A percentile compares a stretch with the other conserved stretches of the same genome.
Evolutionary conservation across 179 eudicot genomes (phyloP).

Genomic region (Gypsophila paniculata): DNA sequence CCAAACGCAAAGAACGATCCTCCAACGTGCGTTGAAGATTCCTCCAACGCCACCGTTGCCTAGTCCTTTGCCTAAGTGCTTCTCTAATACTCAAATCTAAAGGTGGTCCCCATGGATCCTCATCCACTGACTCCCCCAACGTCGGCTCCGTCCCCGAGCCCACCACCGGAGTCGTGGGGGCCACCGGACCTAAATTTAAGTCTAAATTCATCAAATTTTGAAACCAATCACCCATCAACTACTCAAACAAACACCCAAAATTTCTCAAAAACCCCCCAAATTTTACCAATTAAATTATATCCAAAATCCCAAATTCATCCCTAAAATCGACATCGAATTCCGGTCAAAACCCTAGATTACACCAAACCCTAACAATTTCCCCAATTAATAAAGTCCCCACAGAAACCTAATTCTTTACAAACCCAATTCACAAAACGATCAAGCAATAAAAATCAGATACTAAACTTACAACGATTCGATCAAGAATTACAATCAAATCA

Average conservation of each 20-base stretch:
- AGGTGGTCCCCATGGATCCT: slow-evolving; percentile 52
- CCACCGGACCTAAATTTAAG: slow-evolving; percentile 68
- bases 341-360: slow-evolving; percentile 20
- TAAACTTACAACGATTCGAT: not conserved
- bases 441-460: not conserved
- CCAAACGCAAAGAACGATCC: slow-evolving; percentile 38
- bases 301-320: slow-evolving; percentile 17
- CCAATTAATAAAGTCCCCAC: slow-evolving; percentile 20
- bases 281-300: slow-evolving; percentile 1
- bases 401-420: slow-evolving; percentile 1
- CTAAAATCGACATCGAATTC: slow-evolving; percentile 15
- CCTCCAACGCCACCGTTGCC: slow-evolving; percentile 61
- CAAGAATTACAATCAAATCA: not conserved
- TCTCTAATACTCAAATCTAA: slow-evolving; percentile 33
- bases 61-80: slow-evolving; percentile 42
- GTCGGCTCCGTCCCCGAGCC: slow-evolving; percentile 34
- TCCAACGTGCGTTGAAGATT: slow-evolving; percentile 42
- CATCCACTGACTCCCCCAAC: slow-evolving; percentile 36
- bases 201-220: slow-evolving; percentile 69
- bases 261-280: not conserved
- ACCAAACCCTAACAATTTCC: slow-evolving; percentile 23
- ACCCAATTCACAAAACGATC: slow-evolving; percentile 13
- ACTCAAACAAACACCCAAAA: slow-evolving; percentile 12
- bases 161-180: slow-evolving; percentile 33
- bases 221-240: slow-evolving; percentile 58